Conservation (phyloP, 2,329 filamentous ascomycete species). For the Talaromyces sp. region DNA sequence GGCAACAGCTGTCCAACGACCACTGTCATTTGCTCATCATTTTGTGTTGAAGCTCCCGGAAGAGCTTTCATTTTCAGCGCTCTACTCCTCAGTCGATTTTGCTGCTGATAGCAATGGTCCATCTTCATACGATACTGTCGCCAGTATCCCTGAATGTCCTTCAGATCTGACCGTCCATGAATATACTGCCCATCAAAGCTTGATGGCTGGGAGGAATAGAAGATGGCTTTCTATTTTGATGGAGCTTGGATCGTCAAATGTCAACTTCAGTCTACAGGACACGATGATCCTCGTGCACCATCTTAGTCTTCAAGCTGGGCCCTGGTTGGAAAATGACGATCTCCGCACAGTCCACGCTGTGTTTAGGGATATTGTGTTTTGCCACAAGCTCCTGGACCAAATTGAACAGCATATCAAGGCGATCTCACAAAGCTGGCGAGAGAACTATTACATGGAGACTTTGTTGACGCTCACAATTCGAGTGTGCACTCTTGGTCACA, state of each 20-base stretch:
- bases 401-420: constrained; percentile 43
- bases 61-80: constrained; percentile 32
- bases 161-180: constrained; percentile 45
- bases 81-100: constrained; percentile 22
- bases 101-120: constrained; percentile 34
- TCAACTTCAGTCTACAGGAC: constrained; percentile 57
- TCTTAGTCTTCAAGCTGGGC: constrained; percentile 54
- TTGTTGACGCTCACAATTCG: constrained; percentile 50
- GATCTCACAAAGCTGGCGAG: constrained; percentile 55
- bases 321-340: constrained; percentile 27
- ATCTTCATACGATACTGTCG: constrained; percentile 47
- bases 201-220: constrained; percentile 41
- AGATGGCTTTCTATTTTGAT: constrained; percentile 48
- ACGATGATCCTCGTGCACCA: constrained; percentile 49
- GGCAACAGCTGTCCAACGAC: constrained; percentile 38
- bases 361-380: constrained; percentile 50
- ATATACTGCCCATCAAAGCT: constrained; percentile 42
- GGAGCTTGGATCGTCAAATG: constrained; percentile 48
- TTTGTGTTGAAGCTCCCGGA: constrained; percentile 37
- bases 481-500: constrained; percentile 26
- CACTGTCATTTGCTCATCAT: constrained; percentile 47
- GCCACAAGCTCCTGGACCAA: constrained; percentile 44
- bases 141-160: constrained; percentile 46
- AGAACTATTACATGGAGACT: constrained; percentile 54
- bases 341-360: constrained; percentile 47